phyloP scores from a whole-genome alignment of 805 yeast species.

The Wickerhamomyces chaumierensis region DNA sequence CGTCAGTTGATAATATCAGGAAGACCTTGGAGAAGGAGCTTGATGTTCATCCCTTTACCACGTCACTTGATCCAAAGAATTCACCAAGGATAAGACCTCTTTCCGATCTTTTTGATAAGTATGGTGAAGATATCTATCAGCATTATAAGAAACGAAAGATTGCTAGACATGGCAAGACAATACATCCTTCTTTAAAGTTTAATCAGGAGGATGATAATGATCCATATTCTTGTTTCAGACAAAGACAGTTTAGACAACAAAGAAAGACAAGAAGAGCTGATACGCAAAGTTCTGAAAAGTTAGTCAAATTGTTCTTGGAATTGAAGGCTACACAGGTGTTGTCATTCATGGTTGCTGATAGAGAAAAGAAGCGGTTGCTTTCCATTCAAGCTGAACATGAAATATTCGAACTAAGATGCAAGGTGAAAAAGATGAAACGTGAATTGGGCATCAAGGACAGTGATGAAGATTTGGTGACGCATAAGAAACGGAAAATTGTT shows the following conservation, averaged over 20 bases:
- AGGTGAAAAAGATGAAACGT: conserved; percentile 66
- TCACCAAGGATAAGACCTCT: conserved; percentile 33
- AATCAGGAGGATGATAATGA: conserved; percentile 85
- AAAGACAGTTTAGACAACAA: conserved; percentile 90
- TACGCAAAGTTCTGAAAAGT: conserved; percentile 75
- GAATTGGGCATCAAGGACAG: conserved; percentile 68
- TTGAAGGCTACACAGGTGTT: conserved; percentile 66
- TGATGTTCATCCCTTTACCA: conserved; percentile 41
- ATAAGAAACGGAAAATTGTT: conserved; percentile 48
- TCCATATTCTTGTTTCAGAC: conserved; percentile 91
- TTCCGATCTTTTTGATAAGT: conserved; percentile 35
- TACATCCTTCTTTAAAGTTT: conserved; percentile 68
- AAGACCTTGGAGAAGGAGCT: conserved; percentile 45
- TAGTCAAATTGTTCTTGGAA: conserved; percentile 64
- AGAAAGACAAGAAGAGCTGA: conserved; percentile 95
- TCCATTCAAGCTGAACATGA: conserved; percentile 49
- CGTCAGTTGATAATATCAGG: conserved; percentile 48
- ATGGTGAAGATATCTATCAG: conserved; percentile 59
- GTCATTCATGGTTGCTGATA: conserved; percentile 55
- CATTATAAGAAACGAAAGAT: conserved; percentile 78
- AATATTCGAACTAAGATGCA: conserved; percentile 63
- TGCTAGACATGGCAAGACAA: conserved; percentile 52
- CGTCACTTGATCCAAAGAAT: conserved; percentile 37
- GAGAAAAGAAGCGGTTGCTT: conserved; percentile 59
- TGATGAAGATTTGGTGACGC: conserved; percentile 72